Conservation (phyloP, 768 basidiomycete genomes). For the Cubamyces lactineus region DNA sequence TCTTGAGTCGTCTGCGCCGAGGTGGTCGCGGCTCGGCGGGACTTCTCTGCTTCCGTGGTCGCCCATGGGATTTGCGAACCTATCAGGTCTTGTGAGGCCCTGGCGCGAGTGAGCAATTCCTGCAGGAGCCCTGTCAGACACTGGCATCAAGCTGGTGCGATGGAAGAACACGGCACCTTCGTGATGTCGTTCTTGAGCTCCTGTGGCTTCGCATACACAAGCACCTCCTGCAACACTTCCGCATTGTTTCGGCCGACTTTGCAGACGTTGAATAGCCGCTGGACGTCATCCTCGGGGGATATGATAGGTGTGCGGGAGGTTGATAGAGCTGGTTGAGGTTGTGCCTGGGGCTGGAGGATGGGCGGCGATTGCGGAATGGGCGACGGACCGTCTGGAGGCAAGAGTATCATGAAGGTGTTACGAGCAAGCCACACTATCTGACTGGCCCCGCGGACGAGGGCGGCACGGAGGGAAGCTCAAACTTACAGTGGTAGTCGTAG, state of each 20-base stretch:
- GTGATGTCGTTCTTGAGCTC: conserved; percentile 50
- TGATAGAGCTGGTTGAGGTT: conserved; percentile 1
- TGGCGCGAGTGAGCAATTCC: conserved; percentile 83
- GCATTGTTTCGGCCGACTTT: conserved; percentile 82
- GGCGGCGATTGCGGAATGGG: conserved; percentile 9
- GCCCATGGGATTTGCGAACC: conserved; percentile 94
- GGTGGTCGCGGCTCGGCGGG: conserved; percentile 39
- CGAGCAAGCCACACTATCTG: conserved; percentile 4
- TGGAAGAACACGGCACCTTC: conserved; percentile 30
- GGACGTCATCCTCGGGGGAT: conserved; percentile 72
- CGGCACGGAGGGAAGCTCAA: not conserved
- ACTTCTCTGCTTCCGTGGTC: conserved; percentile 74
- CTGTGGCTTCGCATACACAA: conserved; percentile 69
- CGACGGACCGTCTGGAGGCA: conserved; percentile 22
- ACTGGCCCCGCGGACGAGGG: conserved; percentile 3
- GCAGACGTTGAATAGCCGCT: conserved; percentile 80
- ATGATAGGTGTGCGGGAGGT: conserved; percentile 16
- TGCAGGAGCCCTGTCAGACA: conserved; percentile 34
- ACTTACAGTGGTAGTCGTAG: conserved; percentile 13
- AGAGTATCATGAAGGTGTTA: conserved; percentile 23
- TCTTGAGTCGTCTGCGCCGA: conserved; percentile 61
- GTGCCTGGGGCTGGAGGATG: conserved; percentile 5
- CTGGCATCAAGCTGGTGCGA: not conserved
- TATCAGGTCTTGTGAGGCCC: conserved; percentile 79
- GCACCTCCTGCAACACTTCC: conserved; percentile 66